Percentiles rank a stretch among this genome's conserved stretches.
phyloP scores from a whole-genome alignment of 2,329 filamentous ascomycete species.

The Hymenoscyphus occultus region DNA sequence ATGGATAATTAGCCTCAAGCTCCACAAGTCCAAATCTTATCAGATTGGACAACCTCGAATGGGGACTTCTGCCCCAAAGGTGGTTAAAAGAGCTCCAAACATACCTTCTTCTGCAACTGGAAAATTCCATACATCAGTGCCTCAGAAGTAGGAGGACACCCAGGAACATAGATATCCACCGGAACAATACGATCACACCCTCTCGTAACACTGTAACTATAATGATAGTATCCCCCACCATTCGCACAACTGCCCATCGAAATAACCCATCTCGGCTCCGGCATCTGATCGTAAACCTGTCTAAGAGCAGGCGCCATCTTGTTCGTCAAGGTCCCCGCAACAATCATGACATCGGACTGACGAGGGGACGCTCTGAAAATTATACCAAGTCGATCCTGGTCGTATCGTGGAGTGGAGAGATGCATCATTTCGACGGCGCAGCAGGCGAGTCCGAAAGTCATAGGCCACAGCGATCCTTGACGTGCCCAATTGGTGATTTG shows the following conservation, averaged over 20 bases:
- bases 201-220: slow-evolving; percentile 74
- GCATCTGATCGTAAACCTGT: slow-evolving; percentile 95
- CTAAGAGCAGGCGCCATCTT: slow-evolving; percentile 92
- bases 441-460: slow-evolving; percentile 86
- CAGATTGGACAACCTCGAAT: neutral
- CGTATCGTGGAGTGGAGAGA: slow-evolving; percentile 81
- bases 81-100: neutral
- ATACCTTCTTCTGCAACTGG: slow-evolving; percentile 73
- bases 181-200: slow-evolving; percentile 76
- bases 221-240: slow-evolving; percentile 84
- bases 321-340: slow-evolving; percentile 88
- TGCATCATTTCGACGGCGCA: slow-evolving; percentile 95
- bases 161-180: slow-evolving; percentile 77
- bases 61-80: neutral
- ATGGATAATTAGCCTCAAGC: slow-evolving; percentile 8
- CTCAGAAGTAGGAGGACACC: slow-evolving; percentile 63
- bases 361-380: slow-evolving; percentile 87
- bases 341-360: slow-evolving; percentile 91
- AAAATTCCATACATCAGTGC: slow-evolving; percentile 67
- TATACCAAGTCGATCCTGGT: slow-evolving; percentile 83
- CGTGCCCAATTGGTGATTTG: slow-evolving; percentile 80
- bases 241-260: slow-evolving; percentile 85
- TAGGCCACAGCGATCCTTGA: slow-evolving; percentile 81
- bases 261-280: slow-evolving; percentile 80
- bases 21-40: neutral